A percentile compares a stretch with the other conserved stretches of the same genome.
These are phyloP conservation scores for Podospora australis DNA, from an alignment of 495 filamentous ascomycete species.

Conservation along the genomic window DNA sequence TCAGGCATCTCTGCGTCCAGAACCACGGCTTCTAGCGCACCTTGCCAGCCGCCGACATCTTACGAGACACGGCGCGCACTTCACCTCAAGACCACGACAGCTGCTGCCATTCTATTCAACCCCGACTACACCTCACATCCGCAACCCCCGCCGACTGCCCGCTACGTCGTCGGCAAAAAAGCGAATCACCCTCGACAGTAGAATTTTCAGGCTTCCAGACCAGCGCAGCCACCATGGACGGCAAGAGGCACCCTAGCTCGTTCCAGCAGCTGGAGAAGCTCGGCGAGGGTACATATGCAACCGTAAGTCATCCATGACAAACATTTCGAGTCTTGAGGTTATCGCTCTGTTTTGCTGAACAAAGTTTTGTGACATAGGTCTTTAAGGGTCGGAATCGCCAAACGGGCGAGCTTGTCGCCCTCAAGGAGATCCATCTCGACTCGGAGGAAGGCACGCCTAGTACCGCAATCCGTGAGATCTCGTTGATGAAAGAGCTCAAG, in stretches of 20 bases:
- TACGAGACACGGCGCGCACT: slow-evolving; percentile 4
- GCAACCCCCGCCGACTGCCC: slow-evolving; percentile 22
- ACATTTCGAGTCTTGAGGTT: neutral
- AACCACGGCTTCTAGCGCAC: slow-evolving; percentile 28
- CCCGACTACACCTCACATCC: slow-evolving; percentile 21
- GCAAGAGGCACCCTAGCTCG: slow-evolving; percentile 82
- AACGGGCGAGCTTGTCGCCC: slow-evolving; percentile 88
- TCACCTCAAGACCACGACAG: slow-evolving; percentile 25
- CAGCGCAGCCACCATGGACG: slow-evolving; percentile 58
- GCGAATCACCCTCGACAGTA: neutral
- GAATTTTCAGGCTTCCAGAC: neutral
- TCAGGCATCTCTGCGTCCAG: slow-evolving; percentile 20
- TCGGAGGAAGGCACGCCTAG: slow-evolving; percentile 96
- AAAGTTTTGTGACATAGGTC: slow-evolving; percentile 49
- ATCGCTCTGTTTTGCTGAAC: neutral
- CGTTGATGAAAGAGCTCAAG: slow-evolving; percentile 97
- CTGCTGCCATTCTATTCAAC: slow-evolving; percentile 40
- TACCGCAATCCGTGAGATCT: slow-evolving; percentile 98
- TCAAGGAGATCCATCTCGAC: slow-evolving; percentile 99
- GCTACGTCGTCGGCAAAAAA: slow-evolving; percentile 10
- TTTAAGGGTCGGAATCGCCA: slow-evolving; percentile 98
- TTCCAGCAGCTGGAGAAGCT: slow-evolving; percentile 99
- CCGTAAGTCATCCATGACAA: slow-evolving; percentile 62
- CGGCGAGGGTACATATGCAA: slow-evolving; percentile 98
- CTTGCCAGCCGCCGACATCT: slow-evolving; percentile 10